Conservation (phyloP, 305 asterid genomes). For the Withania somnifera region DNA sequence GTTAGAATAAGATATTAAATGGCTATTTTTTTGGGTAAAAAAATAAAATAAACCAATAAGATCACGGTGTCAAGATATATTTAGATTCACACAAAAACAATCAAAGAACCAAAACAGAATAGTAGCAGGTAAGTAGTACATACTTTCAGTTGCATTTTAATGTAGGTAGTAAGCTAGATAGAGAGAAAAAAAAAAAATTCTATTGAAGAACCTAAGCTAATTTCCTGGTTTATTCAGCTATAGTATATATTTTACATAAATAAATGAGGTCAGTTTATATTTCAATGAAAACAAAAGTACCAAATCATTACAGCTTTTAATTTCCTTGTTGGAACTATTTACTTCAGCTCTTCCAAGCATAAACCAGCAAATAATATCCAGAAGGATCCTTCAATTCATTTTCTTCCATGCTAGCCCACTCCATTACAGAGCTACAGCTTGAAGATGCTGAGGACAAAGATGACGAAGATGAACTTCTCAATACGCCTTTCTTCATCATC, state of each 20-base stretch:
- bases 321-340: not conserved
- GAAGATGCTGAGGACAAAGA: slow-evolving; percentile 47
- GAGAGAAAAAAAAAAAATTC: not conserved
- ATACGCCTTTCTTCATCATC: slow-evolving; percentile 37
- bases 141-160: not conserved
- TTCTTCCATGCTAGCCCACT: slow-evolving; percentile 54
- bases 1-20: no score
- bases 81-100: not conserved
- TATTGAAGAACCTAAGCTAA: not conserved
- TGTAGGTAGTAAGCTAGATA: not conserved
- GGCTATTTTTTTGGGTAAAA: no score
- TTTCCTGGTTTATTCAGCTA: not conserved
- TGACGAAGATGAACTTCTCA: slow-evolving; percentile 38
- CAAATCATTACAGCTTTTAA: not conserved
- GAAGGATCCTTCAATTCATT: slow-evolving; percentile 35
- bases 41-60: no score
- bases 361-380: slow-evolving; percentile 49
- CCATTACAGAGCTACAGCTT: slow-evolving; percentile 50
- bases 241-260: not conserved
- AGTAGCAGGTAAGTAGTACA: not conserved
- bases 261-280: slow-evolving; percentile 9
- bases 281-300: not conserved
- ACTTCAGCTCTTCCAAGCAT: slow-evolving; percentile 43
- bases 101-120: not conserved
- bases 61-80: no score